Base-by-base conservation (phyloP, 2,329 filamentous ascomycete genomes). In the Penicillium digitatum region DNA sequence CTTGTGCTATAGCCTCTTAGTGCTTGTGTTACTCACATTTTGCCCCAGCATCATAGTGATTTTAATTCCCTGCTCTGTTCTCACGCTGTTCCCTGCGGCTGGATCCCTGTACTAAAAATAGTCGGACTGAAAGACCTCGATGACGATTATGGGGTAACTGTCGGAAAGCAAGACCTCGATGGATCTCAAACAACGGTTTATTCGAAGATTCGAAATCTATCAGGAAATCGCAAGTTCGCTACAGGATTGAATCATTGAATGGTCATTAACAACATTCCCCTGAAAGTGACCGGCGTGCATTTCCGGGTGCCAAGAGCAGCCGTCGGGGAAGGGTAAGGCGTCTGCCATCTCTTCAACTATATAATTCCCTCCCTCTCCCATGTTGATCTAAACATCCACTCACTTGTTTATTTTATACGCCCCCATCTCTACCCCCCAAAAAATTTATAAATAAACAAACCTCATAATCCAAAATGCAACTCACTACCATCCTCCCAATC, bases 391-490 rank as follows among this genome's bases (percentile, higher is more conserved):
- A 40, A 27, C 34, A 37, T 14, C 31, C 29, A 29, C 34, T 39
- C n/a, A 52, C 31, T 52, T 38, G 18, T 42, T 39, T 32, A 35
- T 34, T 34, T 46, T 18, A 3, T 37, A 9, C 47, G 18, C 34
- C 9, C 22, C 7, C 10, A 24, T 20, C 8, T 22, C 9, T 37
- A 8, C 3, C n/a, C 18, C 34, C n/a, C 18, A 37, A 20, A 37
- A n/a, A 37, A 18, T n/a, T n/a, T 5, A n/a, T 18, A 34, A 34
- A 16, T 1, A 42, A 29, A 12, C 16, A 12, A 24, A 40, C 29
- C 34, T 22, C 34, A 55, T 26, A 48, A 29, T 20, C 18, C 57
- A 66, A 31, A 48, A 72, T 72, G 70, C 69, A 70, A 48, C 55
- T 72, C 56, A 53, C 62, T 16, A 55, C 63, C 10, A 16, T 67